Percentiles rank a stretch among this genome's conserved stretches.
Conservation (phyloP, 257 asterid genomes). For the Henckelia pumila region DNA sequence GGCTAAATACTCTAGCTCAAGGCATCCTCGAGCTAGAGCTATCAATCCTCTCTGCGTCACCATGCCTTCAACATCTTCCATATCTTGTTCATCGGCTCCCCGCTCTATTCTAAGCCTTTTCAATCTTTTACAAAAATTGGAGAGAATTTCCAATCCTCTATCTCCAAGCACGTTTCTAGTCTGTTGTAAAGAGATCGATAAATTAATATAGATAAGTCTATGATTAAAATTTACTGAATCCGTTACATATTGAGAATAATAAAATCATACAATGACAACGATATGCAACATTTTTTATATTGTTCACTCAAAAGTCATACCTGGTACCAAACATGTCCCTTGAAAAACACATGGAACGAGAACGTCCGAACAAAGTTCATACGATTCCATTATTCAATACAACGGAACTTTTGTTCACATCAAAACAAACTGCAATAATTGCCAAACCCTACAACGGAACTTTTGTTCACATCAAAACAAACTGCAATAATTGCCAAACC, state of each 20-base stretch:
- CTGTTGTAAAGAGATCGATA: constrained; percentile 29
- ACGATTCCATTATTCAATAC: too few species aligned
- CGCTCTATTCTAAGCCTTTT: constrained; percentile 66
- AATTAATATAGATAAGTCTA: neutral
- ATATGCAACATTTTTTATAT: too few species aligned
- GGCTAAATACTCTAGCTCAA: constrained; percentile 56
- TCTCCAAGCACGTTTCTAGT: constrained; percentile 66
- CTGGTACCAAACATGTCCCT: too few species aligned
- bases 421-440: too few species aligned
- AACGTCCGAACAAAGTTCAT: too few species aligned
- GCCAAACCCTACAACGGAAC: too few species aligned
- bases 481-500: too few species aligned
- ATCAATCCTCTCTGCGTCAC: constrained; percentile 63
- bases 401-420: too few species aligned
- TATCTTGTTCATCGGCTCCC: constrained; percentile 60
- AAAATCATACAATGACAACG: neutral
- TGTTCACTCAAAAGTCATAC: too few species aligned
- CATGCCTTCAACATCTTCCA: constrained; percentile 66
- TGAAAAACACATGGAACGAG: too few species aligned
- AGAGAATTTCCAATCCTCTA: constrained; percentile 64
- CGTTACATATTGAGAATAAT: neutral
- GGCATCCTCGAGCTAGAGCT: constrained; percentile 57
- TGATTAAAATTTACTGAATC: neutral
- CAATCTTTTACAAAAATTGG: constrained; percentile 41
- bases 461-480: too few species aligned